phyloP scores from a whole-genome alignment of 129 eudicot species.

The Heracleum sosnowskyi region DNA sequence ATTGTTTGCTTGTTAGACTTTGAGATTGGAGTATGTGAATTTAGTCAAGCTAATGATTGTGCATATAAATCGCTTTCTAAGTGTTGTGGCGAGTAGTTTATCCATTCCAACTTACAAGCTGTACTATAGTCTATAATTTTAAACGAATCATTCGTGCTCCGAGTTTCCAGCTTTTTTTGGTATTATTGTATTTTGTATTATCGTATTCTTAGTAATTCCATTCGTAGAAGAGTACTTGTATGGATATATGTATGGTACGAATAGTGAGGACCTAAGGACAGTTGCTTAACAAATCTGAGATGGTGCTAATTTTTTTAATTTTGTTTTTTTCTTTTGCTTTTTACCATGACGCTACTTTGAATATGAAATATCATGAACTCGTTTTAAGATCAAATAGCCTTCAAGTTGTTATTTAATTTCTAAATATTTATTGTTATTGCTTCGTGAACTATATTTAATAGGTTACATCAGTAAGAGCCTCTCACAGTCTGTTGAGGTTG shows the following conservation, averaged over 20 bases:
- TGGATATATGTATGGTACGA: too few species aligned
- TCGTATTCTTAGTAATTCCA: too few species aligned
- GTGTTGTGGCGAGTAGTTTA: too few species aligned
- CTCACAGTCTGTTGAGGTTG: neutral
- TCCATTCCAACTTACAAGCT: neutral
- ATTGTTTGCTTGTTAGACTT: neutral
- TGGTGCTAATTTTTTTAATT: neutral
- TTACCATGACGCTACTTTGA: neutral
- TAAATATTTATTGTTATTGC: neutral
- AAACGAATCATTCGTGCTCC: too few species aligned
- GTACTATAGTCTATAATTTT: neutral
- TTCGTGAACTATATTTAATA: too few species aligned
- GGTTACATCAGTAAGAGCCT: too few species aligned
- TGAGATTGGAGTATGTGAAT: neutral
- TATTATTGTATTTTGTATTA: neutral
- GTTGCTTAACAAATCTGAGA: neutral
- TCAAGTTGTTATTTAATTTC: too few species aligned
- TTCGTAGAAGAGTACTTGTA: too few species aligned
- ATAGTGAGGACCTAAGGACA: neutral
- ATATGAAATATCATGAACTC: neutral
- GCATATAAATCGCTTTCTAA: neutral
- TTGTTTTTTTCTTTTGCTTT: neutral
- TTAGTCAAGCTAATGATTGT: neutral
- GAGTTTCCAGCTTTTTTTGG: too few species aligned
- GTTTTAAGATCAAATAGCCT: neutral